Conservation (phyloP, 805 yeast species). For the Schwanniomyces sp. region DNA sequence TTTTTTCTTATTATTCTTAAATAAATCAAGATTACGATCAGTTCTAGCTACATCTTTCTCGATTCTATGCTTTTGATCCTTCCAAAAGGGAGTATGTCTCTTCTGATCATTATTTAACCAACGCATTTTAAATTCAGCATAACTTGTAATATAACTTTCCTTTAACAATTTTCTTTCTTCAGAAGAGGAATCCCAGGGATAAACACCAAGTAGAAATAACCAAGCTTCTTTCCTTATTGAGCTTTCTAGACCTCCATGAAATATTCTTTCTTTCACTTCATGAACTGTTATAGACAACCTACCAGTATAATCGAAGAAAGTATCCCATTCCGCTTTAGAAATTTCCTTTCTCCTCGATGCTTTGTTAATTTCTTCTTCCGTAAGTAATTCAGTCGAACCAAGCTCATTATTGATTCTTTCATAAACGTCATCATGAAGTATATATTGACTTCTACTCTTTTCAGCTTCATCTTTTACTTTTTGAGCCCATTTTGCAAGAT, state of each 20-base stretch:
- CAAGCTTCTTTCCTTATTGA: constrained; percentile 72
- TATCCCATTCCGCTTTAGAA: constrained; percentile 75
- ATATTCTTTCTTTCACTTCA: constrained; percentile 80
- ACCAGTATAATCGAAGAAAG: constrained; percentile 80
- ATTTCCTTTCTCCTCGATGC: constrained; percentile 70
- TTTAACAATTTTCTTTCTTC: constrained; percentile 64
- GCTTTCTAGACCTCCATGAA: constrained; percentile 82
- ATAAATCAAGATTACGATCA: constrained; percentile 74
- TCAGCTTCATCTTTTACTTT: constrained; percentile 90
- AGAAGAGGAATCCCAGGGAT: constrained; percentile 81
- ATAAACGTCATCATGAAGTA: constrained; percentile 60
- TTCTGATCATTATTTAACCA: constrained; percentile 62
- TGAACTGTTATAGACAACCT: constrained; percentile 66
- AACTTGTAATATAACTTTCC: constrained; percentile 57
- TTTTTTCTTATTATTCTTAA: constrained; percentile 43
- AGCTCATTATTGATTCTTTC: constrained; percentile 58
- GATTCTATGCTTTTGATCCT: constrained; percentile 84
- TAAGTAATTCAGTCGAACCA: constrained; percentile 56
- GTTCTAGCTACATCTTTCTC: constrained; percentile 93
- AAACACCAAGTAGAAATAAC: constrained; percentile 80
- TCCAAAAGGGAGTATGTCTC: constrained; percentile 66
- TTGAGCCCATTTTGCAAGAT: constrained; percentile 95
- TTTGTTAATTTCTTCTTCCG: constrained; percentile 57
- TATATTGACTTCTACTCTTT: constrained; percentile 49
- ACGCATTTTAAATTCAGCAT: constrained; percentile 62